Evolutionary conservation across 441 rosid genomes (phyloP), one percentile per base, ranked within the genome.

Genomic region (Corymbia citriodora): DNA sequence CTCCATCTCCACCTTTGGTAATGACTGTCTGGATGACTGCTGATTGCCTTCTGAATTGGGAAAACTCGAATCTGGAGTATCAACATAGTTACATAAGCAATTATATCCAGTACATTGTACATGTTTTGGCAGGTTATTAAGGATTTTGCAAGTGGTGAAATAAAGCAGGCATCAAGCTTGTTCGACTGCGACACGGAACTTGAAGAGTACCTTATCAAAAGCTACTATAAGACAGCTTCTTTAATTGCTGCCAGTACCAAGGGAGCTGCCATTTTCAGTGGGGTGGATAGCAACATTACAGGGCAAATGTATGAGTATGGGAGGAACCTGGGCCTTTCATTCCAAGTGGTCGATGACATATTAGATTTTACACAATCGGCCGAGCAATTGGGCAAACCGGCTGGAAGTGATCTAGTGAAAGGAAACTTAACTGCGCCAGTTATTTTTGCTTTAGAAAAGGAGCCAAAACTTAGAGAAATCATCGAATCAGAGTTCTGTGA

Each of bases 131-230:
- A 97, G 98, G 99, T 98, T 61, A 98, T 97, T 90, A 97, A 98
- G 94, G 99, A 98, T 92, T 97, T 98, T 88, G 99, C 99, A 1
- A 98, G 99, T 86, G 99, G 98, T 90, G 99, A 98, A 95, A 98
- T 98, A 92, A 97, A 96, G 96, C 99, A 98, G 91, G 98, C 99
- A 68, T 96, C 99, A 7, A 96, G 96, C 92, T 93, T 98, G 92
- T 97, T 98, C 48, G 98, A 98, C 89, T 97, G 98, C 61, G 96
- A 96, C 68, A 52, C 95, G 2, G 87, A 94, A 90, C 97, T 98
- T 6, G 98, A 96, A 49, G 99, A 97, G 61, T 98, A 98, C 91
- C 90, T 98, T 94, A 93, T 95, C 90, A 98, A 98, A 95, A 97
- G 98, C 94, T 97, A 94, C 93, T 96, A 94, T 92, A 98, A 96